Base-by-base conservation (phyloP, 1,139 yeast genomes). In the Candida labiduridarum region DNA sequence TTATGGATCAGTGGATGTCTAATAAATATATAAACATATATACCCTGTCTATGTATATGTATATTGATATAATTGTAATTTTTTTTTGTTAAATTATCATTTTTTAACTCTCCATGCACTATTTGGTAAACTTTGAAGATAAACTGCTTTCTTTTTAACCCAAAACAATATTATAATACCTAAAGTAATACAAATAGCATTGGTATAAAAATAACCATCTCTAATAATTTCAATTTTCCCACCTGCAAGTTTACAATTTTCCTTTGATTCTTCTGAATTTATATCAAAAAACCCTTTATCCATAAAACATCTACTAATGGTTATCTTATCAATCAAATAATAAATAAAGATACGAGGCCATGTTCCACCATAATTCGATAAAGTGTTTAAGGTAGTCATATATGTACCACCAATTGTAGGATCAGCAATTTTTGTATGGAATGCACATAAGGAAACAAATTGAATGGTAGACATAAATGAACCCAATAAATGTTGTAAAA, bases 371-470 rank as follows among this genome's bases (percentile, higher is more conserved):
- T 92, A 79, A 63, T 94, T 94, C 35, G 96, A 85, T 47, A 94
- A 75, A 0, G 99, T 94, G 68, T 95, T 95, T 51, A 94, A 74
- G 0, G 96, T 86, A 0, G 99, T 94, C 98, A 95, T 94, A 67
- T 94, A 94, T 0, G 99, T 95, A 1, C 99, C 99, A 15, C 99
- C 99, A 59, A 94, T 89, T 12, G 84, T 70, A 0, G 99, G 98
- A 66, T 94, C 99, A 2, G 99, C 97, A 49, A 95, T 89, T 60
- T 87, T 86, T 4, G 97, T 92, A 67, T 92, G 97, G 74, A 94
- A 95, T 0, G 98, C 96, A 63, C 92, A 87, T 49, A 94, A 84
- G 4, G 96, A 88, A 27, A 94, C 98, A 71, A 95, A 94, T 66
- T 92, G 98, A 50, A 94, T 85, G 0, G 99, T 94, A 5, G 94